A percentile compares a stretch with the other conserved stretches of the same genome.
phyloP scores from a whole-genome alignment of 108 stramenopile genomes.

The Cyclotella kingstonii region DNA sequence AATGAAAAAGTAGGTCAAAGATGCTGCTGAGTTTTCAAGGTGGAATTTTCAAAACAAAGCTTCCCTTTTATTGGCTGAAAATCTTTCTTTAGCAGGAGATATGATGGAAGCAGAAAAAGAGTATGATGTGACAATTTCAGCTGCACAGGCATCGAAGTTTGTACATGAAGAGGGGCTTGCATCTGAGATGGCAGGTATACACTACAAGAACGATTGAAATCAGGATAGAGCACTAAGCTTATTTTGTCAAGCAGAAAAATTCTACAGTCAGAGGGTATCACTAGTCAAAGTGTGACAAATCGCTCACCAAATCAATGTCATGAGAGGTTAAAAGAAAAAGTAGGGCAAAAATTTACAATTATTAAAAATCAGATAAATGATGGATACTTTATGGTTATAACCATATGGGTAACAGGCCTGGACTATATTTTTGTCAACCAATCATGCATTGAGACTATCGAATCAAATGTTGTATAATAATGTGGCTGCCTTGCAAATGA shows the following conservation, averaged over 20 bases:
- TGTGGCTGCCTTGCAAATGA: too few species aligned
- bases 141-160: constrained; percentile 12
- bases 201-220: constrained; percentile 17
- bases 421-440: too few species aligned
- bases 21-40: constrained; percentile 6
- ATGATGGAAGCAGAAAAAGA: constrained; percentile 8
- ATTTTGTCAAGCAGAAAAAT: constrained; percentile 20
- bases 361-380: too few species aligned
- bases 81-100: constrained; percentile 5
- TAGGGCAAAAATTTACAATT: too few species aligned
- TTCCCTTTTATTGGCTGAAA: constrained; percentile 17
- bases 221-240: constrained; percentile 1
- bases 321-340: background rate
- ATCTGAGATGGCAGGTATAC: constrained; percentile 24
- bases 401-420: too few species aligned
- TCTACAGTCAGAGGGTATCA: constrained; percentile 18
- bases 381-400: too few species aligned
- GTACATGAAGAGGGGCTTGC: constrained; percentile 31
- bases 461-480: too few species aligned
- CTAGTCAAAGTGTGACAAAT: constrained; percentile 4
- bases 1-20: too few species aligned
- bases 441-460: too few species aligned
- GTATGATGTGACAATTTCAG: constrained; percentile 16
- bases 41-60: constrained; percentile 35
- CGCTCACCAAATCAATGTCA: background rate